Percentiles rank a stretch among this genome's conserved stretches.
Evolutionary conservation across 306 rosid genomes (phyloP).

Genomic region (Vigna hirtella): DNA sequence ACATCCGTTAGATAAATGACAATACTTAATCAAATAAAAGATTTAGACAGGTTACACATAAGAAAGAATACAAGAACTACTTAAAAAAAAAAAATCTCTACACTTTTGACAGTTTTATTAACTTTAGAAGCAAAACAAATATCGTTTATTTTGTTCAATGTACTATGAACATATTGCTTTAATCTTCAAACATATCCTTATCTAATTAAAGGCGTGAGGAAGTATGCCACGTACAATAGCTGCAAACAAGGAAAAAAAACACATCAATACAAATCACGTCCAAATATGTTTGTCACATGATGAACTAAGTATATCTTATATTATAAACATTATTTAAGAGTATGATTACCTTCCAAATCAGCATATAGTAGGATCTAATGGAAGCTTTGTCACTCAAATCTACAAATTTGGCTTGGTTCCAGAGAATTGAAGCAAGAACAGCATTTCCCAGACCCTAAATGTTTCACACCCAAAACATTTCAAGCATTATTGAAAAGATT

Average conservation of each 20-base stretch:
- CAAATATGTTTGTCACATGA: not conserved
- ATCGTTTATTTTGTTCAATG: too few species aligned
- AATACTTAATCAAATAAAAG: too few species aligned
- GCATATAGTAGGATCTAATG: not conserved
- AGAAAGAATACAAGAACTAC: too few species aligned
- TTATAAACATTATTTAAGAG: not conserved
- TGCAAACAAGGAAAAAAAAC: not conserved
- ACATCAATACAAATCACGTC: too few species aligned
- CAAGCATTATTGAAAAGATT: not conserved
- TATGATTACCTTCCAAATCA: slow-evolving; percentile 8
- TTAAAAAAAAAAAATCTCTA: too few species aligned
- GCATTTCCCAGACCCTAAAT: slow-evolving; percentile 52
- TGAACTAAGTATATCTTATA: not conserved
- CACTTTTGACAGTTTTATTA: too few species aligned
- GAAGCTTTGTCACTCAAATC: not conserved
- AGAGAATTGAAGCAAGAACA: slow-evolving; percentile 48
- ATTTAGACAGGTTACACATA: too few species aligned
- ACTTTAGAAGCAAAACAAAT: too few species aligned
- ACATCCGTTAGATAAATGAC: too few species aligned
- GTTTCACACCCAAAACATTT: slow-evolving; percentile 29
- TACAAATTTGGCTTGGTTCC: not conserved
- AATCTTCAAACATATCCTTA: too few species aligned
- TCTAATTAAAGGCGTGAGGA: too few species aligned
- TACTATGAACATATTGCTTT: too few species aligned
- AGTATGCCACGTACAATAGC: not conserved